These are phyloP conservation scores for Arabidopsis hybrid DNA, from an alignment of 441 rosid genomes.

Conservation along the genomic window DNA sequence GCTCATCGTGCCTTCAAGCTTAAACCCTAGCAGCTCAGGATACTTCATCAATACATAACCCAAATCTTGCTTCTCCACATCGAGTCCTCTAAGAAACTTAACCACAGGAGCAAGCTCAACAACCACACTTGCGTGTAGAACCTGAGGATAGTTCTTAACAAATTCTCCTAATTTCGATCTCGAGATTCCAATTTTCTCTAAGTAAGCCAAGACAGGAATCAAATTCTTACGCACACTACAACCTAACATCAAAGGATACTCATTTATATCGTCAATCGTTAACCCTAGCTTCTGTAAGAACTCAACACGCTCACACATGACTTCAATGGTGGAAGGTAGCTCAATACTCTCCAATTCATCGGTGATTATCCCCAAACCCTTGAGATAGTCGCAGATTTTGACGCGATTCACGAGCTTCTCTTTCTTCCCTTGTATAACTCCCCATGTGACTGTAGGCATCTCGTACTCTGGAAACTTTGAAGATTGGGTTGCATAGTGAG, in stretches of 20 bases:
- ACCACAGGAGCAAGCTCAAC: conserved; percentile 90
- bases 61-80: conserved; percentile 80
- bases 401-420: conserved; percentile 88
- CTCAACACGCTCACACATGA: conserved; percentile 81
- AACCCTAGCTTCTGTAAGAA: conserved; percentile 81
- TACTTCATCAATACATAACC: conserved; percentile 83
- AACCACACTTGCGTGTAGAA: conserved; percentile 77
- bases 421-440: conserved; percentile 83
- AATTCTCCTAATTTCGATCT: conserved; percentile 80
- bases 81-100: conserved; percentile 85
- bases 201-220: conserved; percentile 83
- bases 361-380: conserved; percentile 76
- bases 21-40: conserved; percentile 92
- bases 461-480: conserved; percentile 82
- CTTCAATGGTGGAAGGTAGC: conserved; percentile 86
- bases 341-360: conserved; percentile 81
- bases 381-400: conserved; percentile 80
- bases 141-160: conserved; percentile 77
- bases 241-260: conserved; percentile 77
- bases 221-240: conserved; percentile 84
- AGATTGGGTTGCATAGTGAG: conserved; percentile 62
- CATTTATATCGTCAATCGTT: conserved; percentile 78
- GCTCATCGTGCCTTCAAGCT: conserved; percentile 87
- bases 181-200: conserved; percentile 75
- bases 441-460: conserved; percentile 97